Evolutionary conservation across 495 filamentous ascomycete genomes (phyloP).

Genomic region (Neurospora sp.): DNA sequence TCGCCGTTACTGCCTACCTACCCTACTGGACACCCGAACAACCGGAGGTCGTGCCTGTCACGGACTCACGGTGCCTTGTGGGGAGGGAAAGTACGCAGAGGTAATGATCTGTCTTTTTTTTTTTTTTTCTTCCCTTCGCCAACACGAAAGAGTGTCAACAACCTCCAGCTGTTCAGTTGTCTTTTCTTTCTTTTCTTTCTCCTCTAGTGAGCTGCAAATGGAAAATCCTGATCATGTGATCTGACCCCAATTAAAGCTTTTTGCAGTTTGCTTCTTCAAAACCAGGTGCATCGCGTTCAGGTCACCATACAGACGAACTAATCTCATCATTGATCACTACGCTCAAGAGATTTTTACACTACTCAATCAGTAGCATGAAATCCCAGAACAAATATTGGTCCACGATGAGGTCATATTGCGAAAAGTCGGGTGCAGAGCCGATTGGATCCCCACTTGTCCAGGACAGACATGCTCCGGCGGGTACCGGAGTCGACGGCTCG

Average conservation of each 20-base stretch:
- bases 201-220: too few relatives aligned
- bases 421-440: conserved; percentile 1
- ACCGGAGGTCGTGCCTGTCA: neutral
- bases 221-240: neutral
- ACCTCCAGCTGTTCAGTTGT: neutral
- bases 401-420: conserved; percentile 16
- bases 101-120: neutral
- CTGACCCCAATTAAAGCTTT: neutral
- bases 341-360: neutral
- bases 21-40: neutral
- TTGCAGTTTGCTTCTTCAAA: neutral
- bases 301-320: neutral
- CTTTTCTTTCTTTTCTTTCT: neutral
- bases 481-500: neutral
- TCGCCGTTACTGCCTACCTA: neutral
- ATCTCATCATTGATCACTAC: neutral
- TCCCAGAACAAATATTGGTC: conserved; percentile 1
- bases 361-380: neutral
- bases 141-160: neutral
- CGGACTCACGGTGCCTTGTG: neutral
- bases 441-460: conserved; percentile 1
- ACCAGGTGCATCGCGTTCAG: neutral
- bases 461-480: neutral
- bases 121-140: neutral
- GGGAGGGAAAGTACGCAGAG: neutral